These are phyloP conservation scores for Phialophora verrucosa DNA, from an alignment of 2,329 filamentous ascomycete genomes.

Conservation along the genomic window DNA sequence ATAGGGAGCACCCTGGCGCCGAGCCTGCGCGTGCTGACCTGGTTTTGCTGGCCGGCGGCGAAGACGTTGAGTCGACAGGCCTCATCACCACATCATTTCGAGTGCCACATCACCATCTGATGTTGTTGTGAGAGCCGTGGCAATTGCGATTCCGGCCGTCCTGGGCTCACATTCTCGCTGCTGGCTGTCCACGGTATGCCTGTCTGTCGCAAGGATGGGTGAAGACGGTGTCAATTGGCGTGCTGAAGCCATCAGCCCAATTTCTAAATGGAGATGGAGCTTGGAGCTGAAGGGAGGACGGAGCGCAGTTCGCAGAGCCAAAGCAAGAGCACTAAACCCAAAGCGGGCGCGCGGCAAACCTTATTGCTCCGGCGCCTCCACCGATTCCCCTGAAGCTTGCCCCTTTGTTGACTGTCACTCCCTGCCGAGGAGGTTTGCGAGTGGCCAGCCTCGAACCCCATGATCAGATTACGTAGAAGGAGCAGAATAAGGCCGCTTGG, in stretches of 20 bases:
- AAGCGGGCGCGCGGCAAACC: background rate
- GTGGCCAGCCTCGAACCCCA: constrained; percentile 12
- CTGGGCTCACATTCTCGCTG: background rate
- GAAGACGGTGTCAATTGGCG: constrained; percentile 6
- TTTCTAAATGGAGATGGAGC: constrained; percentile 3
- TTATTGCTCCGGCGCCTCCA: background rate
- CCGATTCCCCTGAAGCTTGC: constrained; percentile 19
- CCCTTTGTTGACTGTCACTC: constrained; percentile 17
- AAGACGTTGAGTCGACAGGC: background rate
- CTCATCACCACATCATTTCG: background rate
- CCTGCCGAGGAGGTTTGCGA: background rate
- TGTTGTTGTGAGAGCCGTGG: background rate
- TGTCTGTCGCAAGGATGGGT: background rate
- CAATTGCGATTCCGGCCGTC: background rate
- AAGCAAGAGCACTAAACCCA: background rate
- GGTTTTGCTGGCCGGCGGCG: background rate
- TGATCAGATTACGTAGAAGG: constrained; percentile 22
- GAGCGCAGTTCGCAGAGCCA: constrained; percentile 7
- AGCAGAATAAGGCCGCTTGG: constrained; percentile 9
- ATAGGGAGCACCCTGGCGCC: constrained; percentile 16
- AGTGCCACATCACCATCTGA: background rate
- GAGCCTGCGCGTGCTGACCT: background rate
- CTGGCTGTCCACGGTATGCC: background rate
- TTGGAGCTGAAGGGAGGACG: background rate
- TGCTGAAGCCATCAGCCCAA: background rate